A percentile compares a stretch with the other conserved stretches of the same genome.
These are phyloP conservation scores for Hyphopichia burtonii DNA, from an alignment of 1,139 yeast species.

Conservation along the genomic window DNA sequence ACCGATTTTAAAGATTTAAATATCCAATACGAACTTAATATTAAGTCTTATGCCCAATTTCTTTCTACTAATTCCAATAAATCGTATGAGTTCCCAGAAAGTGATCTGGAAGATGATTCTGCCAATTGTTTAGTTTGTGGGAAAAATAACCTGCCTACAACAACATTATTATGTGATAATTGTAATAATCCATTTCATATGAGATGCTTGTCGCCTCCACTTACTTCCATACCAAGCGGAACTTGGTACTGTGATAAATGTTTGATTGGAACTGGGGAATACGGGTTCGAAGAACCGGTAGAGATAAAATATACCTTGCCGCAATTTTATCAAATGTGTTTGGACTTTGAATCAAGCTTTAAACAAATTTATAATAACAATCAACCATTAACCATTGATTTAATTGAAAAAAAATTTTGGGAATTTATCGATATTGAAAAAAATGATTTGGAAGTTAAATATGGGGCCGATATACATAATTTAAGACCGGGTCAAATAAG, in stretches of 20 bases:
- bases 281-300: conserved; percentile 78
- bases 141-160: conserved; percentile 45
- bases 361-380: conserved; percentile 23
- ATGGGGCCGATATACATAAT: conserved; percentile 80
- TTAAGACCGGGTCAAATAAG: conserved; percentile 59
- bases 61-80: conserved; percentile 24
- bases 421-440: conserved; percentile 44
- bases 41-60: conserved; percentile 47
- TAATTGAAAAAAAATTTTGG: conserved; percentile 65
- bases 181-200: conserved; percentile 71
- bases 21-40: conserved; percentile 30
- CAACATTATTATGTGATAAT: conserved; percentile 65
- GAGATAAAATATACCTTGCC: conserved; percentile 53
- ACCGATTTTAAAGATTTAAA: conserved; percentile 19
- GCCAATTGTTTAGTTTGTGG: conserved; percentile 57
- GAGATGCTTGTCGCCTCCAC: conserved; percentile 58
- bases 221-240: conserved; percentile 49
- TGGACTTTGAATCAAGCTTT: conserved; percentile 47
- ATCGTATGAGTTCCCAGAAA: conserved; percentile 20
- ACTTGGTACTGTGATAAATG: conserved; percentile 84
- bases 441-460: conserved; percentile 54
- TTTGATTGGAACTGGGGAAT: conserved; percentile 81
- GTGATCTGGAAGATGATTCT: conserved; percentile 31
- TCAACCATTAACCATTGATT: conserved; percentile 34
- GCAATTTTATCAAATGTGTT: conserved; percentile 64